Evolutionary conservation across 2,329 filamentous ascomycete species (phyloP), one percentile per base, ranked within the genome.

Genomic region (Zalaria sp.): DNA sequence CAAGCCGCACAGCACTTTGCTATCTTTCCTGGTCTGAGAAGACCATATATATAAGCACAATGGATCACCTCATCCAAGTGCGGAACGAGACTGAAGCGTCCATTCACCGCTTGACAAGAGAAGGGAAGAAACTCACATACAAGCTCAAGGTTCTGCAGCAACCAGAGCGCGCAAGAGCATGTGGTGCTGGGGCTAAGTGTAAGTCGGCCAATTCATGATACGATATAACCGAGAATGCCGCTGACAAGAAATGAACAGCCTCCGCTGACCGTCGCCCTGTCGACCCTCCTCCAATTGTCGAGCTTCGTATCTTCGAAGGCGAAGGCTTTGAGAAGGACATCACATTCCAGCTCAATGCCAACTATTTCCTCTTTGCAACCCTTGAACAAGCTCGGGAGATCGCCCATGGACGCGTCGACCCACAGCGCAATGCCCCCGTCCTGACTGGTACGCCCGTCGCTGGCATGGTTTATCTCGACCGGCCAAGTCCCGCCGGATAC

Each of bases 361-460:
- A 93, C 64, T 96, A 96, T 73, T 96, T 98, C 65, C 79, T 96
- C 34, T 96, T 86, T 55, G 85, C 88, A 40, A 95, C 87, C 4
- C 72, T 98, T 45, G 87, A 95, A 57, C 79, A 85, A 52, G 83
- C 86, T 27, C 83, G 88, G 32, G 76, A 79, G 27, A 82, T 95
- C 45, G 86, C 86, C 11, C 81, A 86, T 45, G 83, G 83, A 39
- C 82, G 87, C 50, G 77, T 84, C 37, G 68, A 77, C n/a, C 50
- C 54, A 18, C 75, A 81, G 7, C 75, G 77, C 39, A 80, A 78
- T 44, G 79, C 81, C 35, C 83, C 91, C 0, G 88, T 96, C 25
- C 68, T 98, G 51, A 96, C 89, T 0, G 91, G 91, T 49, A 89
- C 93, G 53, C 87, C 88, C 0, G 89, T 94, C 9, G 91, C 89